phyloP scores from a whole-genome alignment of 2,329 filamentous ascomycete species.

The Trichoderma sp. region DNA sequence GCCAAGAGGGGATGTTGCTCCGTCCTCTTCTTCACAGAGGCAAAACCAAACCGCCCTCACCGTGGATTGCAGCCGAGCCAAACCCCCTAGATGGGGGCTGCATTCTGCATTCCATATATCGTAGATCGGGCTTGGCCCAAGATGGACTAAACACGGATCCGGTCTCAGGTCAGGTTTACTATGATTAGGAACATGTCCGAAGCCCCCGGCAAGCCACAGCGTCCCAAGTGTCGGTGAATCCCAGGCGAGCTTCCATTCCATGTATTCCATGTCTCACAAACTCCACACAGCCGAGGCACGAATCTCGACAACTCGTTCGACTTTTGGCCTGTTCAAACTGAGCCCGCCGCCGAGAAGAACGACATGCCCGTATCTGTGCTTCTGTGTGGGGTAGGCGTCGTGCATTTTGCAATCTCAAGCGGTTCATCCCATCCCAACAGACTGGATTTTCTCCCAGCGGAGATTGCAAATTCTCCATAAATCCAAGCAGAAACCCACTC shows the following conservation, averaged over 20 bases:
- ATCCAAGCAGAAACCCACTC: neutral
- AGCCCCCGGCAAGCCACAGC: neutral
- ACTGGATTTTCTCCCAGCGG: neutral
- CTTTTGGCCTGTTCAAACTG: neutral
- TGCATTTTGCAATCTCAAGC: neutral
- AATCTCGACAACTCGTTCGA: neutral
- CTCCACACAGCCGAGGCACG: conserved; percentile 1
- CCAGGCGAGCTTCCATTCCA: neutral
- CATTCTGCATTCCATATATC: neutral
- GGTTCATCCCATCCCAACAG: conserved; percentile 10
- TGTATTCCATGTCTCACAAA: neutral
- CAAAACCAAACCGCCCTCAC: neutral
- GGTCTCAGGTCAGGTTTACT: neutral
- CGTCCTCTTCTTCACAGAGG: neutral
- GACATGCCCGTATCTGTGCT: neutral
- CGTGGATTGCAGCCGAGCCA: neutral
- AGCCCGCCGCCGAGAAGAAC: neutral
- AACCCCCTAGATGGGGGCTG: neutral
- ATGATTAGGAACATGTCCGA: neutral
- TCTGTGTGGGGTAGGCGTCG: neutral
- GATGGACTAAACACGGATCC: neutral
- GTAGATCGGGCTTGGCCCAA: conserved; percentile 7
- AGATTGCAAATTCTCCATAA: neutral
- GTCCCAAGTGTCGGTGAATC: neutral
- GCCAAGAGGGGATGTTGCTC: neutral